These are phyloP conservation scores for Metschnikowia lochheadii DNA, from an alignment of 805 yeast genomes.

Conservation along the genomic window DNA sequence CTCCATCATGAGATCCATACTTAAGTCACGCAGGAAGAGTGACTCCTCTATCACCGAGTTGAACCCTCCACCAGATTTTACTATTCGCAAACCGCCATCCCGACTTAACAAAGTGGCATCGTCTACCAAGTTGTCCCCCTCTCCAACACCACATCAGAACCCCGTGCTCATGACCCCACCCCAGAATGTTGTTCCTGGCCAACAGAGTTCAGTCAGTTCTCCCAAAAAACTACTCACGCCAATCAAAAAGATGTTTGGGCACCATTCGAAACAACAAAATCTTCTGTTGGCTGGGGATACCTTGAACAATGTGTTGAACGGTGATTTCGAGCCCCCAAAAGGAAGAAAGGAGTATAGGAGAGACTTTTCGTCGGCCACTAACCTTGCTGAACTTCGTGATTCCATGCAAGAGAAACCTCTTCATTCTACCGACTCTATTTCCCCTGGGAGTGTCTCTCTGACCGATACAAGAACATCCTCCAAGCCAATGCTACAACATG, in stretches of 20 bases:
- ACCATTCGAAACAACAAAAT: constrained; percentile 14
- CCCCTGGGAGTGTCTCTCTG: not conserved
- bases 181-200: constrained; percentile 5
- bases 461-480: not conserved
- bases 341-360: constrained; percentile 3
- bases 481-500: not conserved
- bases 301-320: constrained; percentile 9
- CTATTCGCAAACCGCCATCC: not conserved
- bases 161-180: constrained; percentile 11
- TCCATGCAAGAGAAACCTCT: not conserved
- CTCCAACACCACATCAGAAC: not conserved
- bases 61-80: constrained; percentile 6
- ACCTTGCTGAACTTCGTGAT: constrained; percentile 1
- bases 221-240: constrained; percentile 39
- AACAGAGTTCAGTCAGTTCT: constrained; percentile 17
- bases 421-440: not conserved
- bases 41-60: constrained; percentile 17
- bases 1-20: constrained; percentile 16
- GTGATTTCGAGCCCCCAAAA: constrained; percentile 14
- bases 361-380: not conserved
- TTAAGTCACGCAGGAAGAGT: constrained; percentile 17
- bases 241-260: constrained; percentile 29
- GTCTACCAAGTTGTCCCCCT: not conserved
- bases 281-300: constrained; percentile 9
- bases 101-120: constrained; percentile 1